Conservation (phyloP, 768 basidiomycete genomes). For the Pleurotus platypus region DNA sequence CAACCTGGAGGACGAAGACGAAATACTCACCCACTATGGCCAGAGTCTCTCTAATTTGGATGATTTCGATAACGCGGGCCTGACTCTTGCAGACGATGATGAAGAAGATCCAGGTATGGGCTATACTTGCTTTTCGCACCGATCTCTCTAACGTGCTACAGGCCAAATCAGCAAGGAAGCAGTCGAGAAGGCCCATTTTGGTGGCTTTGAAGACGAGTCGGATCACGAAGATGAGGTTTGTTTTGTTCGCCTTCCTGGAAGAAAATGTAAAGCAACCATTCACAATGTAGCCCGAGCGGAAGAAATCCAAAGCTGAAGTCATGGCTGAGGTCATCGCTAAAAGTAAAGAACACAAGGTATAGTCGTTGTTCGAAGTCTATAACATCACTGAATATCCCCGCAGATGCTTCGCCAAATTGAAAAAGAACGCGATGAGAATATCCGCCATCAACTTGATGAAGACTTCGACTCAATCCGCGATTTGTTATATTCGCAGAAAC, state of each 20-base stretch:
- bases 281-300: constrained; percentile 60
- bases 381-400: background rate
- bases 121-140: background rate
- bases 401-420: constrained; percentile 88
- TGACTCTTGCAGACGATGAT: constrained; percentile 57
- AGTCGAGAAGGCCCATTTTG: constrained; percentile 75
- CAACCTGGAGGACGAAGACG: constrained; percentile 90
- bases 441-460: constrained; percentile 85
- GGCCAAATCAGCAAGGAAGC: constrained; percentile 68
- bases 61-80: constrained; percentile 74
- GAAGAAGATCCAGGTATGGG: constrained; percentile 47
- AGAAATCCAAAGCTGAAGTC: constrained; percentile 92
- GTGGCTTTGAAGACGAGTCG: constrained; percentile 76
- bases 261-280: too few relatives aligned
- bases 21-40: constrained; percentile 89
- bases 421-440: constrained; percentile 78
- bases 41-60: constrained; percentile 83
- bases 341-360: constrained; percentile 92
- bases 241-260: background rate
- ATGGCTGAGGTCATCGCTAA: constrained; percentile 98
- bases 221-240: constrained; percentile 35
- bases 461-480: constrained; percentile 80
- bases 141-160: constrained; percentile 17
- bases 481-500: constrained; percentile 60
- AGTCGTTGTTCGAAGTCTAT: constrained; percentile 12